These are phyloP conservation scores for Trapa incisa DNA, from an alignment of 345 rosid species.

Conservation along the genomic window DNA sequence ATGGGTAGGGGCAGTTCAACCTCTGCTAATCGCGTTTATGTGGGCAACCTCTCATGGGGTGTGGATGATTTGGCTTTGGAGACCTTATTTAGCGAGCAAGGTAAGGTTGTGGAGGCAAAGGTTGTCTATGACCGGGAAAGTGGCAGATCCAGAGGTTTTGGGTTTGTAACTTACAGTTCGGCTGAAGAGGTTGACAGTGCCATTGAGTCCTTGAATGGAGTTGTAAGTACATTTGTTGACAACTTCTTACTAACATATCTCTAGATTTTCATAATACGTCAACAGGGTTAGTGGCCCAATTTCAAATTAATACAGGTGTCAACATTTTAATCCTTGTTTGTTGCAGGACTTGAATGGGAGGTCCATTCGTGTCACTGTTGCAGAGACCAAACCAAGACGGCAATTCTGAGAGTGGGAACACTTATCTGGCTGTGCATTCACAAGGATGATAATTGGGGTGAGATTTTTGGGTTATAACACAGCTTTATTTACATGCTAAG, in stretches of 20 bases:
- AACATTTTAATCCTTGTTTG: not conserved
- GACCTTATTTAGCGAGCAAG: conserved; percentile 66
- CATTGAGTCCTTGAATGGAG: conserved; percentile 59
- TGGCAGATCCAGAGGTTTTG: conserved; percentile 95
- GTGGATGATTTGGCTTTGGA: conserved; percentile 82
- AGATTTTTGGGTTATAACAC: not conserved
- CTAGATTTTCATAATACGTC: not conserved
- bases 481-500: not conserved
- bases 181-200: conserved; percentile 52
- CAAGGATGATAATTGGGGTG: not conserved
- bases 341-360: conserved; percentile 84
- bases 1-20: conserved; percentile 17
- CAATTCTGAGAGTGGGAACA: conserved; percentile 30
- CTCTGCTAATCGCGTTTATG: conserved; percentile 7
- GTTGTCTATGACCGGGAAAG: conserved; percentile 88
- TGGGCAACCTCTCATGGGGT: conserved; percentile 86
- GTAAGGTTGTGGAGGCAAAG: conserved; percentile 79
- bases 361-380: conserved; percentile 69
- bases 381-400: conserved; percentile 70
- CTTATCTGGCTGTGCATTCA: not conserved
- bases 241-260: not conserved
- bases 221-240: conserved; percentile 36
- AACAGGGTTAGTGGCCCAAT: not conserved
- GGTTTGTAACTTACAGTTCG: conserved; percentile 44
- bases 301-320: not conserved